Percentiles rank a stretch among this genome's conserved stretches.
Evolutionary conservation across 345 rosid genomes (phyloP).

Genomic region (Salix arbutifolia): DNA sequence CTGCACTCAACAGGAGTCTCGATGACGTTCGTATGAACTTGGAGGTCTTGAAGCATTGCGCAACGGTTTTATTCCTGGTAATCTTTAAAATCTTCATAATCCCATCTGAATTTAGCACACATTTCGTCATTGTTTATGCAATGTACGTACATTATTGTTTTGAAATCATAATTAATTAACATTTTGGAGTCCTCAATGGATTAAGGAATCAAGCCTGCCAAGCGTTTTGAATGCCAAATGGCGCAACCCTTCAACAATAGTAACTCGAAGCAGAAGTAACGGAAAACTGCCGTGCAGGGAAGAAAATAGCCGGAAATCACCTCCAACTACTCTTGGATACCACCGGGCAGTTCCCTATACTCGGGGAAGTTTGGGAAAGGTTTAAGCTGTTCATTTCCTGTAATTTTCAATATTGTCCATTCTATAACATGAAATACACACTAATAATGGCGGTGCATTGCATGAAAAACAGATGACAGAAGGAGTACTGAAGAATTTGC

Average conservation of each 20-base stretch:
- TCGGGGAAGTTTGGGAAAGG: slow-evolving; percentile 55
- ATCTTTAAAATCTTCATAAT: not conserved
- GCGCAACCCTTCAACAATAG: slow-evolving; percentile 42
- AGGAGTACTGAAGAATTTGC: slow-evolving; percentile 43
- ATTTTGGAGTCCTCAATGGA: not conserved
- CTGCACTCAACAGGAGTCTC: slow-evolving; percentile 51
- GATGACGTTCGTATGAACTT: slow-evolving; percentile 88
- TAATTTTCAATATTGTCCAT: not conserved
- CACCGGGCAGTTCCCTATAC: slow-evolving; percentile 66
- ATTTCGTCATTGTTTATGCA: not conserved
- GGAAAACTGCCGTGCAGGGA: slow-evolving; percentile 24
- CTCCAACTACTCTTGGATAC: slow-evolving; percentile 29
- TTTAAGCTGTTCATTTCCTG: not conserved
- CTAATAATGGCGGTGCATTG: not conserved
- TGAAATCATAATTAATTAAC: not conserved
- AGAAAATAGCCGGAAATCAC: slow-evolving; percentile 39
- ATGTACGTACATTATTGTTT: not conserved
- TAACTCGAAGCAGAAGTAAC: slow-evolving; percentile 66
- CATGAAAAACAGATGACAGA: slow-evolving; percentile 41
- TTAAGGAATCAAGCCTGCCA: slow-evolving; percentile 79
- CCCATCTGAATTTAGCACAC: not conserved
- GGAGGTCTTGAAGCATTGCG: slow-evolving; percentile 83
- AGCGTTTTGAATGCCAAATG: slow-evolving; percentile 44
- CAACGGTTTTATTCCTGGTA: slow-evolving; percentile 88
- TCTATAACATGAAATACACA: not conserved